Percentiles rank a stretch among this genome's conserved stretches.
phyloP scores from a whole-genome alignment of 371 early-diverging fungal species.

The Rhizopus sp. region DNA sequence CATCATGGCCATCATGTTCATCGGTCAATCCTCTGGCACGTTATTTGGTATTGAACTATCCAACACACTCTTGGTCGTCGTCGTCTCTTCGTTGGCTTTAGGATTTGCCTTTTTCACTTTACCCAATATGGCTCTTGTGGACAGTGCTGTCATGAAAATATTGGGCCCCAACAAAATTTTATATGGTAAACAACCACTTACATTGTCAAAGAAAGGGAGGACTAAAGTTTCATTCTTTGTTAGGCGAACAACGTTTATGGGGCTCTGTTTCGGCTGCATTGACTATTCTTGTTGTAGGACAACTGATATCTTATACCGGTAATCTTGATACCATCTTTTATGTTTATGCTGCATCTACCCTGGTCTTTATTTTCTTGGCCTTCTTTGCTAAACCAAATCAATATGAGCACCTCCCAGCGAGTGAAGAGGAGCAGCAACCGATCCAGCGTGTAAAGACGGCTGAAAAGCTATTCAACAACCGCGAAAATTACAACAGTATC shows the following conservation, averaged over 20 bases:
- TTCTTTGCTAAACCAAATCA: constrained; percentile 13
- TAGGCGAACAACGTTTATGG: constrained; percentile 48
- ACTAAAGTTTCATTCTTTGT: constrained; percentile 12
- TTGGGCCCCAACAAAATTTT: constrained; percentile 50
- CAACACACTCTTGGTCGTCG: constrained; percentile 18
- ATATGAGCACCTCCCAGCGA: constrained; percentile 3
- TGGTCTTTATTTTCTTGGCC: constrained; percentile 25
- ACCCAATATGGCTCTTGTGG: constrained; percentile 46
- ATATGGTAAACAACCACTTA: constrained; percentile 31
- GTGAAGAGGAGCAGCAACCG: constrained; percentile 2
- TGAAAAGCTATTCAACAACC: constrained; percentile 11
- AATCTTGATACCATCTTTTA: constrained; percentile 36
- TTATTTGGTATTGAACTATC: constrained; percentile 15
- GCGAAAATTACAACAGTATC: constrained; percentile 20
- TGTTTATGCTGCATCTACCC: constrained; percentile 31
- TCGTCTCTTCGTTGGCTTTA: constrained; percentile 31
- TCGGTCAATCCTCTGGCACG: constrained; percentile 27
- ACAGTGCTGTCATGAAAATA: constrained; percentile 53
- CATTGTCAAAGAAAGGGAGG: not conserved
- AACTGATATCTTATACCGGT: constrained; percentile 29
- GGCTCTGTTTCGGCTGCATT: constrained; percentile 45
- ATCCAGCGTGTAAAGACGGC: constrained; percentile 5
- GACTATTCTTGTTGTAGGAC: constrained; percentile 41
- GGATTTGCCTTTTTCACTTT: constrained; percentile 45
- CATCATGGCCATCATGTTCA: constrained; percentile 37